Base-by-base conservation (phyloP, 2,329 filamentous ascomycete genomes). In the Pestalotiopsis fici region DNA sequence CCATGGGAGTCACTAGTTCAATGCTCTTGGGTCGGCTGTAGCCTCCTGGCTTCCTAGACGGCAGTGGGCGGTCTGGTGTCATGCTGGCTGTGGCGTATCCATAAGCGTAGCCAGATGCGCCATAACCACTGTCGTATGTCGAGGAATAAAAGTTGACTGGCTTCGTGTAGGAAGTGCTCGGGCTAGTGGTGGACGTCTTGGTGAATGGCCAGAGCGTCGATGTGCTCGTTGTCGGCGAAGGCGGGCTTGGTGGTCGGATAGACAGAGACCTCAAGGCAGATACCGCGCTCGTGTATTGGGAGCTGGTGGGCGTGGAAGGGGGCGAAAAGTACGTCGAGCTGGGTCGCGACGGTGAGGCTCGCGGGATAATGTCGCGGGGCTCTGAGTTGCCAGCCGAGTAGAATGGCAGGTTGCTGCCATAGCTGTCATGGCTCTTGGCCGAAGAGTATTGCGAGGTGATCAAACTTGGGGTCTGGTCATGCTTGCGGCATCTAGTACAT, bases 1-100 rank as follows among this genome's bases (percentile, higher is more conserved):
- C 75, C 77, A 88, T 84, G 39, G 88, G 88, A 63, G 88, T 89
- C 57, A 90, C 87, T 25, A 90, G 82, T 78, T 90, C 88, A 72
- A 90, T 88, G 78, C 87, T 90, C 78, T 86, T 88, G 39, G 87
- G 87, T 59, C 88, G 82, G 71, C 86, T 82, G 77, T 88, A 88
- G 50, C 81, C 80, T 47, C 83, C 81, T 3, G 87, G 86, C 62
- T 84, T 83, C 60, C 88, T 83, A 11, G 83, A 83, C 15, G 88
- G 88, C 27, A 90, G 78, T 6, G 88, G 88, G 9, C 88, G 82
- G 69, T 89, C 87, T 72, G 73, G 69, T 50, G 71, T 70, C 59
- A 80, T 80, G 61, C 73, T 71, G 47, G 74, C 74, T 61, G 75
- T 76, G 67, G 81, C 78, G 50, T 79, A 80, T 74, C 65, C 63